phyloP scores from a whole-genome alignment of 208 protist species.

The Trypanosoma vivax region DNA sequence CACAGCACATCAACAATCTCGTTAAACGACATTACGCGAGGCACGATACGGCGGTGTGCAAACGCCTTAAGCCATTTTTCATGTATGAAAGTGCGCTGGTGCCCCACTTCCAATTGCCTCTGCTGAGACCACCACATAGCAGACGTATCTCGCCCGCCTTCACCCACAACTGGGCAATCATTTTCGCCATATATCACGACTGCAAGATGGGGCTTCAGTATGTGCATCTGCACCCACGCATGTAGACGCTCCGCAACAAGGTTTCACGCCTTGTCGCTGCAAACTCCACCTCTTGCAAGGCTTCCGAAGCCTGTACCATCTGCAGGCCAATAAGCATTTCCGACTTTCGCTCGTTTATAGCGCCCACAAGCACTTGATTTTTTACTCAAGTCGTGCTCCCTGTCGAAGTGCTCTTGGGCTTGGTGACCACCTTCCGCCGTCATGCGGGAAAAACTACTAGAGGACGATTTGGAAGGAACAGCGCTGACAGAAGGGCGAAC shows the following conservation, averaged over 20 bases:
- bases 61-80: constrained; percentile 59
- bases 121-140: constrained; percentile 10
- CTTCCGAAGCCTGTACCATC: constrained; percentile 55
- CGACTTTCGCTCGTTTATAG: constrained; percentile 42
- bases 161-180: not conserved
- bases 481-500: constrained; percentile 12
- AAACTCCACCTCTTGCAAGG: constrained; percentile 70
- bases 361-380: constrained; percentile 28
- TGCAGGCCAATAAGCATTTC: constrained; percentile 45
- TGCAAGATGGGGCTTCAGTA: constrained; percentile 36
- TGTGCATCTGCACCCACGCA: constrained; percentile 31
- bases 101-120: constrained; percentile 1
- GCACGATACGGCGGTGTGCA: constrained; percentile 50
- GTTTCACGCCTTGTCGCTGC: constrained; percentile 41
- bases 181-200: constrained; percentile 60
- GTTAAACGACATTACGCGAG: constrained; percentile 33
- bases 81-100: constrained; percentile 34
- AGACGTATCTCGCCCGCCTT: not conserved
- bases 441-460: no score
- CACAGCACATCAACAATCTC: constrained; percentile 30
- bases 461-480: no score
- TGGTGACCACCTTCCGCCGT: no score
- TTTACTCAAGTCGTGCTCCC: constrained; percentile 10
- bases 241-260: constrained; percentile 35
- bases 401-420: no score